Evolutionary conservation across 2,329 filamentous ascomycete genomes (phyloP).

Genomic region (Sclerotinia glacialis): DNA sequence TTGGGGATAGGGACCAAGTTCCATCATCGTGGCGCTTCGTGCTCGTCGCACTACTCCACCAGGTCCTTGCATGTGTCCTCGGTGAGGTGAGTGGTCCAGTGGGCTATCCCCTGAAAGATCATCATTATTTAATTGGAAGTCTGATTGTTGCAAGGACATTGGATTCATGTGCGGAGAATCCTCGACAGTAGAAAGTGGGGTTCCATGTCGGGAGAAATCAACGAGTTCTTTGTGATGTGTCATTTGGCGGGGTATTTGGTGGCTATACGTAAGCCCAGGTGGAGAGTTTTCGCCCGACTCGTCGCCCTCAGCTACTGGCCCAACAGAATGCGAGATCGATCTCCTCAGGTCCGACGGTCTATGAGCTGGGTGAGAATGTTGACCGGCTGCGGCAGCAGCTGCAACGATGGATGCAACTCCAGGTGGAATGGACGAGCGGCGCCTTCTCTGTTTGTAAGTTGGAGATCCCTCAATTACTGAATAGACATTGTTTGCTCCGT

Average conservation of each 20-base stretch:
- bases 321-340: constrained; percentile 84
- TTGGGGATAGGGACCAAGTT: constrained; percentile 91
- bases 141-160: constrained; percentile 67
- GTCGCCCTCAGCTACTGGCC: constrained; percentile 75
- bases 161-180: constrained; percentile 74
- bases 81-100: constrained; percentile 56
- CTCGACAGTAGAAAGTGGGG: constrained; percentile 81
- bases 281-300: constrained; percentile 78
- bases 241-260: constrained; percentile 61
- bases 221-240: constrained; percentile 76
- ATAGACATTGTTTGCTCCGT: constrained; percentile 76
- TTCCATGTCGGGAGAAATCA: constrained; percentile 84
- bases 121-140: constrained; percentile 63
- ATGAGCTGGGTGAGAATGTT: constrained; percentile 58
- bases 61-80: constrained; percentile 67
- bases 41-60: constrained; percentile 82
- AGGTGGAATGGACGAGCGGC: constrained; percentile 88
- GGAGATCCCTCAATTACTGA: constrained; percentile 96
- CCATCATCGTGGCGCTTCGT: constrained; percentile 92
- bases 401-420: constrained; percentile 67
- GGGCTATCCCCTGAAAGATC: constrained; percentile 59
- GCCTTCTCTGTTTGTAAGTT: constrained; percentile 95
- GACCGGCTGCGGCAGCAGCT: constrained; percentile 51
- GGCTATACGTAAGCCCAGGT: constrained; percentile 70
- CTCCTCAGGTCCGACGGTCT: constrained; percentile 86